A percentile compares a stretch with the other conserved stretches of the same genome.
Evolutionary conservation across 1,139 yeast species (phyloP).

Genomic region (Taphrina populina): DNA sequence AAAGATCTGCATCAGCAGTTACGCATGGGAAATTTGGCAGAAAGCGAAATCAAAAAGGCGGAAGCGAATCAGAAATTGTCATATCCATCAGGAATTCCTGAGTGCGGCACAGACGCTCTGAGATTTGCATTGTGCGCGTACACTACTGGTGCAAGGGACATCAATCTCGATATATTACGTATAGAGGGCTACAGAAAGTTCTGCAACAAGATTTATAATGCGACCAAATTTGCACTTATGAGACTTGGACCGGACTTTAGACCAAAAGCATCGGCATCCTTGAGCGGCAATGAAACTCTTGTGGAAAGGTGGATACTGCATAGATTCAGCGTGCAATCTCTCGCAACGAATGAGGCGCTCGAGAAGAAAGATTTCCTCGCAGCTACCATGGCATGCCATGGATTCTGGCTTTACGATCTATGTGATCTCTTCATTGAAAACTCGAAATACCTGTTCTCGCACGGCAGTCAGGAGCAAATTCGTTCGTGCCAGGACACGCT

Average conservation of each 20-base stretch:
- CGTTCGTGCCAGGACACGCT: slow-evolving; percentile 90
- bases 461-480: slow-evolving; percentile 77
- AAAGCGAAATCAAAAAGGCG: slow-evolving; percentile 83
- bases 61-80: slow-evolving; percentile 82
- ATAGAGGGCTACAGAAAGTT: slow-evolving; percentile 99
- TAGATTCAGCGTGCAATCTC: slow-evolving; percentile 70
- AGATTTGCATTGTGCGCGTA: slow-evolving; percentile 98
- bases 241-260: slow-evolving; percentile 83
- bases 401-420: slow-evolving; percentile 89
- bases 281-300: slow-evolving; percentile 79
- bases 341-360: slow-evolving; percentile 61
- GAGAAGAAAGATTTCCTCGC: slow-evolving; percentile 87
- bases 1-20: slow-evolving; percentile 78
- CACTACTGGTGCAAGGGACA: slow-evolving; percentile 98
- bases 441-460: slow-evolving; percentile 86
- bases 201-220: slow-evolving; percentile 99
- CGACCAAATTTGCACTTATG: slow-evolving; percentile 93
- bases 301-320: slow-evolving; percentile 97
- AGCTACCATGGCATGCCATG: slow-evolving; percentile 81
- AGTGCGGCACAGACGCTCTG: slow-evolving; percentile 98
- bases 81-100: slow-evolving; percentile 96
- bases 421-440: slow-evolving; percentile 98
- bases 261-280: slow-evolving; percentile 64
- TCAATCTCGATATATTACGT: slow-evolving; percentile 90
- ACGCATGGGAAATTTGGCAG: slow-evolving; percentile 78